A percentile compares a stretch with the other conserved stretches of the same genome.
These are phyloP conservation scores for Fusarium piperis DNA, from an alignment of 2,329 filamentous ascomycete genomes.

Conservation along the genomic window DNA sequence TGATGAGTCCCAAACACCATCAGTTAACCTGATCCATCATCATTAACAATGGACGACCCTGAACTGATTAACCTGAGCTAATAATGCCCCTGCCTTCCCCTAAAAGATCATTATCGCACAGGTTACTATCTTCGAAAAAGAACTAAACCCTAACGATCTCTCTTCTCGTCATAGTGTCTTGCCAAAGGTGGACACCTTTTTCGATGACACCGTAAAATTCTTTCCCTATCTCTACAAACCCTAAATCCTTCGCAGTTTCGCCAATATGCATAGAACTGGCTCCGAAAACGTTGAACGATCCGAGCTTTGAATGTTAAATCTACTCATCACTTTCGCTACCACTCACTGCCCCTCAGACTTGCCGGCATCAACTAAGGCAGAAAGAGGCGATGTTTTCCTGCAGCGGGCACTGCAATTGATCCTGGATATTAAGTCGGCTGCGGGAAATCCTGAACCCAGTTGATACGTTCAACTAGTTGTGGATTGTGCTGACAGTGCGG, in stretches of 20 bases:
- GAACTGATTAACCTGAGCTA: background rate
- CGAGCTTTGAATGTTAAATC: background rate
- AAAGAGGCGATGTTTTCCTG: background rate
- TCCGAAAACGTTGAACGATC: background rate
- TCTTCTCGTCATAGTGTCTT: background rate
- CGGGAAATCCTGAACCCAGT: background rate
- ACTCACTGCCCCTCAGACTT: background rate
- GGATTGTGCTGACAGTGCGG: background rate
- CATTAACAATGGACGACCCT: background rate
- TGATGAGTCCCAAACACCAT: background rate
- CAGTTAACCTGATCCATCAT: background rate
- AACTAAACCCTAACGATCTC: background rate
- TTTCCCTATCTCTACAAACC: background rate
- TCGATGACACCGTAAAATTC: background rate
- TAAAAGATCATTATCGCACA: background rate
- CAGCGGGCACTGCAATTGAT: background rate
- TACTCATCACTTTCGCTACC: background rate
- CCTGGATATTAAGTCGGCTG: background rate
- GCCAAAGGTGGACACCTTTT: background rate
- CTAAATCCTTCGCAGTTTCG: background rate
- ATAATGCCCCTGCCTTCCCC: background rate
- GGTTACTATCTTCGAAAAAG: background rate
- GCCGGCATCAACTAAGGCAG: background rate
- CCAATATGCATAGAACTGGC: background rate
- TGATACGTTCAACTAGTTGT: too few relatives aligned